Evolutionary conservation across 1,284 basidiomycete species (phyloP).

Genomic region (Vanrija sp.): DNA sequence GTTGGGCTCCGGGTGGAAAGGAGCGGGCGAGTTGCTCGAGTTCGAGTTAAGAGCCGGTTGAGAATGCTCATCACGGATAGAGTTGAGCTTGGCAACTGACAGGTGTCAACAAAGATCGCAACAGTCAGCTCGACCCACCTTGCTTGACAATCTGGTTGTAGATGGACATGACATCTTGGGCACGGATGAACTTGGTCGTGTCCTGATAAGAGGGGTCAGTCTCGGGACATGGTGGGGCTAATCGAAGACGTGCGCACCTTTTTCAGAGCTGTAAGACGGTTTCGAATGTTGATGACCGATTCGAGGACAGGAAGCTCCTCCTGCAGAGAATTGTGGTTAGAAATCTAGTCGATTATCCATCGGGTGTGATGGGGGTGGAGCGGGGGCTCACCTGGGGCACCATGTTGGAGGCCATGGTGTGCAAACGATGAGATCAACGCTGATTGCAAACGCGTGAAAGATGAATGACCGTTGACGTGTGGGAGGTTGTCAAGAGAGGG

Average conservation of each 20-base stretch:
- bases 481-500: too few species aligned
- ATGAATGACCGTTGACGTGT: too few species aligned
- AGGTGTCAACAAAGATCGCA: neutral
- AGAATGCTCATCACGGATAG: constrained; percentile 65
- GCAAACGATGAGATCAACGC: neutral
- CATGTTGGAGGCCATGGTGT: constrained; percentile 36
- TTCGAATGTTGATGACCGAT: constrained; percentile 90
- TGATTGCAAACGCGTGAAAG: neutral
- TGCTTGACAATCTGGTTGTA: constrained; percentile 95
- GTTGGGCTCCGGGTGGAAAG: constrained; percentile 60
- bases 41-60: constrained; percentile 14
- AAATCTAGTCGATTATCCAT: too few species aligned
- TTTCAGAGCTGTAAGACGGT: constrained; percentile 60
- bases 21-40: neutral
- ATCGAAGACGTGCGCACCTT: constrained; percentile 46
- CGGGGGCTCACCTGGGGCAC: constrained; percentile 41
- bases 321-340: constrained; percentile 15
- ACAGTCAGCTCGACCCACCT: constrained; percentile 53
- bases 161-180: constrained; percentile 86
- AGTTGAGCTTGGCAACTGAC: constrained; percentile 66
- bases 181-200: constrained; percentile 78
- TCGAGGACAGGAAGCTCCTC: constrained; percentile 87
- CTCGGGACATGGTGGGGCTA: neutral
- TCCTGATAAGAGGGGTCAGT: constrained; percentile 53
- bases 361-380: neutral